Percentiles rank a stretch among this genome's conserved stretches.
Conservation (phyloP, 1,139 yeast genomes). For the Debaryomyces subglobosus region DNA sequence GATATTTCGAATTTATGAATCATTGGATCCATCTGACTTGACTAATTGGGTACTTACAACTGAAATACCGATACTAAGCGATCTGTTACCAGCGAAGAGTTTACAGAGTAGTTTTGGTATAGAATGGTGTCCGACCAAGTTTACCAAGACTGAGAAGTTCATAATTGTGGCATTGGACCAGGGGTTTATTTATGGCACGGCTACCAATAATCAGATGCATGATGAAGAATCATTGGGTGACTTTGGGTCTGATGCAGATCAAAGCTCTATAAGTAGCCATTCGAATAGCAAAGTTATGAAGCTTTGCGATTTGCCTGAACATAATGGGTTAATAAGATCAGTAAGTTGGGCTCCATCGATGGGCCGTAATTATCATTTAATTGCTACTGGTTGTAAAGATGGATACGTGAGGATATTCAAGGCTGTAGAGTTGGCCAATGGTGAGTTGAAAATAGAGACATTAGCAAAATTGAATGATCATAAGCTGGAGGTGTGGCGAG, state of each 20-base stretch:
- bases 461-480: slow-evolving; percentile 64
- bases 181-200: slow-evolving; percentile 68
- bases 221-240: slow-evolving; percentile 15
- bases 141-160: slow-evolving; percentile 70
- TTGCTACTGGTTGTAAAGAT: slow-evolving; percentile 96
- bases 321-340: slow-evolving; percentile 82
- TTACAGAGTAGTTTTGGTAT: slow-evolving; percentile 85
- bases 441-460: slow-evolving; percentile 39
- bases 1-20: slow-evolving; percentile 81
- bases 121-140: slow-evolving; percentile 93
- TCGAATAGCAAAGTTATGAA: slow-evolving; percentile 32
- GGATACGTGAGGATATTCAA: slow-evolving; percentile 88
- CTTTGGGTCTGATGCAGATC: slow-evolving; percentile 14
- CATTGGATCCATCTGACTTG: slow-evolving; percentile 84
- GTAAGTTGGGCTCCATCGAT: slow-evolving; percentile 97
- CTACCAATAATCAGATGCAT: slow-evolving; percentile 5
- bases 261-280: slow-evolving; percentile 12
- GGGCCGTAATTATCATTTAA: slow-evolving; percentile 84
- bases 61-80: slow-evolving; percentile 68
- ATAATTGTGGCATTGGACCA: slow-evolving; percentile 88
- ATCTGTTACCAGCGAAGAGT: slow-evolving; percentile 69
- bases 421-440: slow-evolving; percentile 47
- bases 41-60: slow-evolving; percentile 78
- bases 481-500: slow-evolving; percentile 92
- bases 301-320: slow-evolving; percentile 63